Evolutionary conservation across 371 early-diverging fungal genomes (phyloP).

Genomic region (Parasitella parasitica): DNA sequence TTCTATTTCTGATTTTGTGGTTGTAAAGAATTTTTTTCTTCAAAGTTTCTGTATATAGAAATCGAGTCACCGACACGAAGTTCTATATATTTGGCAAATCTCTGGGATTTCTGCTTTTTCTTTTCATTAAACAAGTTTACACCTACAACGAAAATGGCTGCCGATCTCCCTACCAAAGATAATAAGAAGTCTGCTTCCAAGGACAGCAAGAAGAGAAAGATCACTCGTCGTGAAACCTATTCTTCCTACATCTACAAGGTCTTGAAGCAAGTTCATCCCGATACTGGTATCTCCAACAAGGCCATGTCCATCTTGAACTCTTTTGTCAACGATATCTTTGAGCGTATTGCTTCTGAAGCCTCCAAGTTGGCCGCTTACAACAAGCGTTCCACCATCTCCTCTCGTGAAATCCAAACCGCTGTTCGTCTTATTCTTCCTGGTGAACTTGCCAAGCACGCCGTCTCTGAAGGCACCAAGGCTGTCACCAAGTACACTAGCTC

Average conservation of each 20-base stretch:
- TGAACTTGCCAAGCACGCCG: constrained; percentile 97
- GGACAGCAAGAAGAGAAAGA: constrained; percentile 59
- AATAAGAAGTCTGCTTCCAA: constrained; percentile 20
- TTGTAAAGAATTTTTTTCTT: neutral
- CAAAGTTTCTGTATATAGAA: neutral
- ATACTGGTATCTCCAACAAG: constrained; percentile 98
- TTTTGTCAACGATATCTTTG: constrained; percentile 97
- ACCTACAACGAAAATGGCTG: constrained; percentile 23
- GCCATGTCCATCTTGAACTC: constrained; percentile 98
- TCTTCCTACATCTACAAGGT: constrained; percentile 97
- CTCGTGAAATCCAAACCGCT: constrained; percentile 95
- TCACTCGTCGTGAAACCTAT: constrained; percentile 86
- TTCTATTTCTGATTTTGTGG: neutral
- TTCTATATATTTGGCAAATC: constrained; percentile 2
- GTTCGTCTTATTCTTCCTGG: constrained; percentile 94
- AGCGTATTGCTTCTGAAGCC: constrained; percentile 88
- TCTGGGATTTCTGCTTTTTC: neutral
- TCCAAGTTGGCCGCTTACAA: constrained; percentile 94
- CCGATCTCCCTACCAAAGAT: constrained; percentile 53
- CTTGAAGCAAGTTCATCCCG: constrained; percentile 96
- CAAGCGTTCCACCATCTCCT: constrained; percentile 92
- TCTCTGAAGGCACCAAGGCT: constrained; percentile 97
- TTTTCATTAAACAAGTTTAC: constrained; percentile 11
- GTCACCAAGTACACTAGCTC: constrained; percentile 94
- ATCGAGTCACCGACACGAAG: neutral